Base-by-base conservation (phyloP, 495 filamentous ascomycete species). In the Letharia columbiana region DNA sequence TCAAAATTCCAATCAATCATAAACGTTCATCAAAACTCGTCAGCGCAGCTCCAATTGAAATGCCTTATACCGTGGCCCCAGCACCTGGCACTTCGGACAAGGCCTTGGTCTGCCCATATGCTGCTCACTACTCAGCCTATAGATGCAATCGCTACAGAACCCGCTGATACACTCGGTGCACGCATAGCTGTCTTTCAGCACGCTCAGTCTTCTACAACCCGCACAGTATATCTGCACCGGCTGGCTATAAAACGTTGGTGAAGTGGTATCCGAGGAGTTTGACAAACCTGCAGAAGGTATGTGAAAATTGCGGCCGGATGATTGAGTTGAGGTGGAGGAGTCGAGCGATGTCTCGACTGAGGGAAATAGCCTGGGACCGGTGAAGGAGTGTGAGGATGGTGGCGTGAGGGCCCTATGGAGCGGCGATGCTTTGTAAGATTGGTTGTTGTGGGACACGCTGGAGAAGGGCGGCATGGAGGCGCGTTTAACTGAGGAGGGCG, bases 121-220 rank as follows among this genome's bases (percentile, higher is more conserved):
- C 71, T 82, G 67, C 73, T 83, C 77, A 66, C 77, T 78, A 28
- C 91, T 88, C 64, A 94, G 82, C 68, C 89, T 85, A 67, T 89
- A 85, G 23, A 96, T 90, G 66, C 92, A 96, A 52, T 89, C 88
- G 62, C 84, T 87, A 72, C 92, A 96, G 59, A 96, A 82, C 3
- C 92, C 92, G 72, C 90, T 94, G 61, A 96, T 96, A 73, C 92
- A 96, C 73, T 96, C 91, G 0, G 91, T 96, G 75, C 92, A 96
- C 17, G 92, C 92, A 72, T 89, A 96, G 41, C 89, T 91, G 65
- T 92, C 88, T 66, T 85, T 86, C 56, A 96, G 75, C 4, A 88
- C 75, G 66, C 87, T 91, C 5, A 88, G 75, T 28, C 86, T 83
- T 67, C 88, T 87, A 73, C 92, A 96, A 23, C 85, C 84, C 1